Evolutionary conservation across 139 green algal species (phyloP).

Genomic region (Chlorella vulgaris): DNA sequence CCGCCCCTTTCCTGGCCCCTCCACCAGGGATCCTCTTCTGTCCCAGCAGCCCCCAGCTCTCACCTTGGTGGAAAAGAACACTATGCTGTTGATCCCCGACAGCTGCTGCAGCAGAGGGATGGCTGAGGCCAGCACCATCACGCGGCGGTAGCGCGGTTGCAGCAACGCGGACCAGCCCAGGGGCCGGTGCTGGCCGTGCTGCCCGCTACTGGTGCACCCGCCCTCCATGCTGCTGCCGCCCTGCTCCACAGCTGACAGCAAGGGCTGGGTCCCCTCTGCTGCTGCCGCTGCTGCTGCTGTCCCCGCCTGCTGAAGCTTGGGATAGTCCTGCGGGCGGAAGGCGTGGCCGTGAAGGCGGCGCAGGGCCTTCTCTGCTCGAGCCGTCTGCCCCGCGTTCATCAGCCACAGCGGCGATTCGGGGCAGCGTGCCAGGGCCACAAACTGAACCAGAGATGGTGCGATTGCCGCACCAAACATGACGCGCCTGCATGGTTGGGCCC

Average conservation of each 20-base stretch:
- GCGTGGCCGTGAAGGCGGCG: conserved; percentile 27
- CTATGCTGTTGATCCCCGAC: conserved; percentile 85
- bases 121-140: conserved; percentile 62
- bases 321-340: conserved; percentile 1
- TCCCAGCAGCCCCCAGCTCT: neutral
- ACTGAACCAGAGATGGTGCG: conserved; percentile 62
- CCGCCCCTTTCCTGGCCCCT: too few relatives aligned
- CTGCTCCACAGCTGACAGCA: conserved; percentile 16
- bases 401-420: conserved; percentile 82
- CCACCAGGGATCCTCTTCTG: too few relatives aligned
- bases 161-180: conserved; percentile 43
- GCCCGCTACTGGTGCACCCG: neutral
- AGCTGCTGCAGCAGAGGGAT: conserved; percentile 78
- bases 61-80: conserved; percentile 70
- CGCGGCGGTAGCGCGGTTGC: conserved; percentile 49
- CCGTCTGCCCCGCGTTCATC: conserved; percentile 40
- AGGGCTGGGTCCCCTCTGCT: neutral
- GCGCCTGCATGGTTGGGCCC: conserved; percentile 56
- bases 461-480: conserved; percentile 64
- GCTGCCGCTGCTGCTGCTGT: neutral
- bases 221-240: neutral
- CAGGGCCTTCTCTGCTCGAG: conserved; percentile 13
- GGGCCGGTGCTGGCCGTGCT: neutral
- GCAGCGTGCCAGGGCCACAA: conserved; percentile 43
- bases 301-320: neutral